Evolutionary conservation across 352 stramenopile species (phyloP).

Genomic region (Globisporangium orthogonon): DNA sequence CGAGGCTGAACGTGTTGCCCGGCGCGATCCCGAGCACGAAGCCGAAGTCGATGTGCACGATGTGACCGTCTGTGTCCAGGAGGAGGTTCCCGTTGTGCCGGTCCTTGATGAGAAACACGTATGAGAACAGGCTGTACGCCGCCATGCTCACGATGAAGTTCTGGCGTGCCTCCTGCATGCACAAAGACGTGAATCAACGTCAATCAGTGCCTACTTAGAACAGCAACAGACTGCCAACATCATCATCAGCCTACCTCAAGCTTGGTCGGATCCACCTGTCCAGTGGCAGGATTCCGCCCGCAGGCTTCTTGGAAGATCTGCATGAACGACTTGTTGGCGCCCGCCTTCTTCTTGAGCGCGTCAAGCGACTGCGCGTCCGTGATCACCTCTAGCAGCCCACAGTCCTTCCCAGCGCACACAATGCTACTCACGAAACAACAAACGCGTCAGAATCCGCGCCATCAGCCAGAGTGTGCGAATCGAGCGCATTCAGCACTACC

Average conservation of each 20-base stretch:
- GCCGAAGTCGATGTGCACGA: constrained; percentile 99
- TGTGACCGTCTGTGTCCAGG: constrained; percentile 91
- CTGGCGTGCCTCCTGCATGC: constrained; percentile 60
- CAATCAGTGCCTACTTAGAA: neutral
- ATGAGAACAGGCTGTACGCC: constrained; percentile 95
- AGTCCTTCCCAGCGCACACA: constrained; percentile 88
- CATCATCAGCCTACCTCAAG: constrained; percentile 19
- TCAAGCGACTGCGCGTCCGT: constrained; percentile 95
- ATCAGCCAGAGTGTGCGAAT: neutral
- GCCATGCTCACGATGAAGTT: constrained; percentile 95
- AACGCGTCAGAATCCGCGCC: neutral
- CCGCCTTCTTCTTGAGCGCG: constrained; percentile 90
- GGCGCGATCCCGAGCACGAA: constrained; percentile 97
- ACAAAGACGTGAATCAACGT: constrained; percentile 17
- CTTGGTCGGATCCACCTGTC: constrained; percentile 30
- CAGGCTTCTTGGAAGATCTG: constrained; percentile 52
- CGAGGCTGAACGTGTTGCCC: constrained; percentile 94
- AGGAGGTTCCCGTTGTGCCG: constrained; percentile 99
- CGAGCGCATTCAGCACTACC: constrained; percentile 8
- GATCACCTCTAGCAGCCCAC: constrained; percentile 93
- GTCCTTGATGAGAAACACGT: constrained; percentile 97
- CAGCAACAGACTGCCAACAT: neutral
- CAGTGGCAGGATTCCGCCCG: constrained; percentile 30
- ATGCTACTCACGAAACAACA: constrained; percentile 45
- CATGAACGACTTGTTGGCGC: constrained; percentile 21